phyloP scores from a whole-genome alignment of 768 basidiomycete genomes.

The Calocybe cyanea region DNA sequence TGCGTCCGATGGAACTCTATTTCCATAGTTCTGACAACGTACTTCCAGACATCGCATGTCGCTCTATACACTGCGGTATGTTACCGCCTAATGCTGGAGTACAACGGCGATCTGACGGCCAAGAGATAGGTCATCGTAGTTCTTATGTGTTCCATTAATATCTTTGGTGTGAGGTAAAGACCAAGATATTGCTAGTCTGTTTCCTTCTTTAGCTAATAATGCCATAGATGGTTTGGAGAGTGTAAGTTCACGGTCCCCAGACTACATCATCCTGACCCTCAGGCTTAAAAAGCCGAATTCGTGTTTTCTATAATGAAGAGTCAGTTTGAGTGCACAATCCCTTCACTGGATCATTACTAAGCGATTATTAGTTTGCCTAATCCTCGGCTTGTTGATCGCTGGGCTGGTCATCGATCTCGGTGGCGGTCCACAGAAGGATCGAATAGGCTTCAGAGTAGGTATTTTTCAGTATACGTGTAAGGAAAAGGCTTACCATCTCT shows the following conservation, averaged over 20 bases:
- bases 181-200: not conserved
- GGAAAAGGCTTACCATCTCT: not conserved
- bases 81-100: too few species aligned
- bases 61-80: conserved; percentile 50
- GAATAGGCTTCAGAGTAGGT: conserved; percentile 63
- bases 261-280: not conserved
- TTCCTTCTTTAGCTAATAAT: conserved; percentile 1
- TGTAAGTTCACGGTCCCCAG: conserved; percentile 25
- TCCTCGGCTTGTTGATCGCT: conserved; percentile 54
- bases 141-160: conserved; percentile 57
- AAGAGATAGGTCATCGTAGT: conserved; percentile 48
- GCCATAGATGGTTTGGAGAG: conserved; percentile 59
- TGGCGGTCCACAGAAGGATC: conserved; percentile 64
- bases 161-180: conserved; percentile 61
- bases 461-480: conserved; percentile 16
- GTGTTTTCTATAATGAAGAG: conserved; percentile 63
- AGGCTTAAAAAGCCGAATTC: conserved; percentile 49
- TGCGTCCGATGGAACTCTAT: conserved; percentile 17
- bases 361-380: conserved; percentile 44
- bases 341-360: not conserved
- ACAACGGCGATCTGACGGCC: too few species aligned
- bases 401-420: conserved; percentile 76
- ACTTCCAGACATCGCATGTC: conserved; percentile 41
- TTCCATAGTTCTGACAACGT: not conserved
- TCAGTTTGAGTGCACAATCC: conserved; percentile 27